These are phyloP conservation scores for Leccinum imitatum DNA, from an alignment of 768 basidiomycete genomes.

Conservation along the genomic window DNA sequence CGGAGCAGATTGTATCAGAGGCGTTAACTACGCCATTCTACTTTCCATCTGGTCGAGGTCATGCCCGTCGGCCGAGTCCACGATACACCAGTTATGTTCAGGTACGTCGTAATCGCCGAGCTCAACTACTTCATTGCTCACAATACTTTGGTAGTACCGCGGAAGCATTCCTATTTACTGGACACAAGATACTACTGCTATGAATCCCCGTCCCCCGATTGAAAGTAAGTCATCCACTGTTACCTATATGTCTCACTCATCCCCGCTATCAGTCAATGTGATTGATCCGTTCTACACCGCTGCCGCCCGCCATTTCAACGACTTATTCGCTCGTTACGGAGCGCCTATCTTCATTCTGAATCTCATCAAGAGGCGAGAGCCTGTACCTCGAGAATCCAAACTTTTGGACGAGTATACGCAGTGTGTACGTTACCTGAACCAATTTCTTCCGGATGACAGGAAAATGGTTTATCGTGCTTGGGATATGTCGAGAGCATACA, in stretches of 20 bases:
- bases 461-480: slow-evolving; percentile 91
- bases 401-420: slow-evolving; percentile 87
- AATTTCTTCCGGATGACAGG: slow-evolving; percentile 84
- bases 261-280: slow-evolving; percentile 65
- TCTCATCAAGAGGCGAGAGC: slow-evolving; percentile 84
- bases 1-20: slow-evolving; percentile 95
- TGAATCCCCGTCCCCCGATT: slow-evolving; percentile 93
- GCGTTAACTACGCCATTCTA: slow-evolving; percentile 89
- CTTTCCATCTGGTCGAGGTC: slow-evolving; percentile 47
- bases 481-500: slow-evolving; percentile 96
- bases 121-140: background rate
- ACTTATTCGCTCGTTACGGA: slow-evolving; percentile 87
- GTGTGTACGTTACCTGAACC: slow-evolving; percentile 91
- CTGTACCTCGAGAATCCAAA: slow-evolving; percentile 84
- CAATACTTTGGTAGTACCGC: slow-evolving; percentile 57
- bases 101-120: slow-evolving; percentile 35
- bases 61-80: slow-evolving; percentile 63
- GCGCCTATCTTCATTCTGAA: slow-evolving; percentile 89
- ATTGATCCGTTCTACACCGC: slow-evolving; percentile 95
- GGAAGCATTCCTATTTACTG: slow-evolving; percentile 96
- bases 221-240: slow-evolving; percentile 62
- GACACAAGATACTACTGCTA: slow-evolving; percentile 90
- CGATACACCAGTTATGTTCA: slow-evolving; percentile 96
- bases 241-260: slow-evolving; percentile 7
- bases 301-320: slow-evolving; percentile 90